phyloP scores from a whole-genome alignment of 2,329 filamentous ascomycete genomes.

The Colletotrichum karsti region DNA sequence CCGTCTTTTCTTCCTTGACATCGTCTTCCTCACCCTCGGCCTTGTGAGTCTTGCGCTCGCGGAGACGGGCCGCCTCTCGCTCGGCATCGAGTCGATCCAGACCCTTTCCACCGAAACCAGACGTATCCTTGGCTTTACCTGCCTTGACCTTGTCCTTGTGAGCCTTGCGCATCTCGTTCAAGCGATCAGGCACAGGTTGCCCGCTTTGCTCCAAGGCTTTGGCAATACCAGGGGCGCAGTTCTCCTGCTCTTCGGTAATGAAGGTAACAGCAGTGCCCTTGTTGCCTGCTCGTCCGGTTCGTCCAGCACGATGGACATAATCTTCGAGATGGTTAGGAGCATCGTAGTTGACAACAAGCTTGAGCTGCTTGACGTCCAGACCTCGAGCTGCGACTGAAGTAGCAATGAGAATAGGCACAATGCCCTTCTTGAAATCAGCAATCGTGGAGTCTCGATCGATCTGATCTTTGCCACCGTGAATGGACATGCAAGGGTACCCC shows the following conservation, averaged over 20 bases:
- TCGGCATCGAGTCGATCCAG: constrained; percentile 91
- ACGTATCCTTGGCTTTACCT: constrained; percentile 88
- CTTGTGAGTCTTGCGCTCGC: constrained; percentile 89
- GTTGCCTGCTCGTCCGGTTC: constrained; percentile 93
- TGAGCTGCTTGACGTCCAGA: constrained; percentile 94
- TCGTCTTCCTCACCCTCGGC: constrained; percentile 87
- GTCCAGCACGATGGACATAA: constrained; percentile 93
- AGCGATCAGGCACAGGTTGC: constrained; percentile 78
- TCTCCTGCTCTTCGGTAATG: constrained; percentile 89
- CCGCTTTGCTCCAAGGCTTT: constrained; percentile 94
- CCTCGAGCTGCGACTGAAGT: constrained; percentile 96
- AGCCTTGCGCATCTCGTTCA: constrained; percentile 71
- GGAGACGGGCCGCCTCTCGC: constrained; percentile 84
- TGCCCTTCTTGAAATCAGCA: constrained; percentile 90
- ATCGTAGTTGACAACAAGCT: constrained; percentile 95
- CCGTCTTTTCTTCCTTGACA: constrained; percentile 76
- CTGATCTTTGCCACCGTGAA: constrained; percentile 94
- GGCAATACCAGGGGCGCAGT: constrained; percentile 86
- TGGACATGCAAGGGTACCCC: constrained; percentile 90
- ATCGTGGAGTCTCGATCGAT: constrained; percentile 93
- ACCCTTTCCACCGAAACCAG: constrained; percentile 94
- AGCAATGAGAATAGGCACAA: constrained; percentile 89
- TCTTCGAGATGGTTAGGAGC: constrained; percentile 95
- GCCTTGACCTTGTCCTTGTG: constrained; percentile 92
- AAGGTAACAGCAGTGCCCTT: constrained; percentile 96